Conservation (phyloP, 2,329 filamentous ascomycete species). For the Pestalotiopsis sp. region DNA sequence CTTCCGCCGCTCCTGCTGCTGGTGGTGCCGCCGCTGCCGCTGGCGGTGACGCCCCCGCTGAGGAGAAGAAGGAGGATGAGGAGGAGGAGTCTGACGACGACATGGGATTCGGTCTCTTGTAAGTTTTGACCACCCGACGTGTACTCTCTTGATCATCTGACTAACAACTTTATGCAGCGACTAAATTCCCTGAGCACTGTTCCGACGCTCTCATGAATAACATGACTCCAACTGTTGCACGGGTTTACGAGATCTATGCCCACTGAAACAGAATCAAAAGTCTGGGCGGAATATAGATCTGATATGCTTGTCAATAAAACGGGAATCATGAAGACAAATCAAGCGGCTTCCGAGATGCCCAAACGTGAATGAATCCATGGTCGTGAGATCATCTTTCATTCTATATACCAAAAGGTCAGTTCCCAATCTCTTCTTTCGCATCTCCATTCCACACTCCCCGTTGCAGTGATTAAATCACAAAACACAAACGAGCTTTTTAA, state of each 20-base stretch:
- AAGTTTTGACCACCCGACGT: constrained; percentile 31
- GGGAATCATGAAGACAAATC: constrained; percentile 7
- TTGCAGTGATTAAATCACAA: constrained; percentile 60
- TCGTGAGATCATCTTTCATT: constrained; percentile 16
- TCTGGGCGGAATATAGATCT: constrained; percentile 48
- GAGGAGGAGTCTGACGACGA: constrained; percentile 71
- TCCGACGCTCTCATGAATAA: constrained; percentile 39
- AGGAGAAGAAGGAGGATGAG: constrained; percentile 63
- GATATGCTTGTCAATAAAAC: constrained; percentile 43
- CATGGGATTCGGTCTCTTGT: constrained; percentile 81
- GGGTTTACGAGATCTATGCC: constrained; percentile 41
- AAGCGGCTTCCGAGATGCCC: neutral
- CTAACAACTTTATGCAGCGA: constrained; percentile 49
- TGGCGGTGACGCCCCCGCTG: constrained; percentile 52
- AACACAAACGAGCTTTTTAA: constrained; percentile 68
- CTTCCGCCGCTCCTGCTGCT: constrained; percentile 75
- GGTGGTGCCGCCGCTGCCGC: constrained; percentile 54
- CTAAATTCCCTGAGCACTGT: constrained; percentile 47
- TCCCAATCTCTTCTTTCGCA: constrained; percentile 13
- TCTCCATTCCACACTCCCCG: constrained; percentile 10
- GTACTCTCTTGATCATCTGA: constrained; percentile 2
- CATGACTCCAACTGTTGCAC: constrained; percentile 44
- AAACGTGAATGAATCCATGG: neutral
- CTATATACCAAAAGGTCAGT: constrained; percentile 47
- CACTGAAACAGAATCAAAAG: constrained; percentile 17